Evolutionary conservation across 1,284 basidiomycete genomes (phyloP), one percentile per base, ranked within the genome.

Genomic region (Anthracocystis walkeri): DNA sequence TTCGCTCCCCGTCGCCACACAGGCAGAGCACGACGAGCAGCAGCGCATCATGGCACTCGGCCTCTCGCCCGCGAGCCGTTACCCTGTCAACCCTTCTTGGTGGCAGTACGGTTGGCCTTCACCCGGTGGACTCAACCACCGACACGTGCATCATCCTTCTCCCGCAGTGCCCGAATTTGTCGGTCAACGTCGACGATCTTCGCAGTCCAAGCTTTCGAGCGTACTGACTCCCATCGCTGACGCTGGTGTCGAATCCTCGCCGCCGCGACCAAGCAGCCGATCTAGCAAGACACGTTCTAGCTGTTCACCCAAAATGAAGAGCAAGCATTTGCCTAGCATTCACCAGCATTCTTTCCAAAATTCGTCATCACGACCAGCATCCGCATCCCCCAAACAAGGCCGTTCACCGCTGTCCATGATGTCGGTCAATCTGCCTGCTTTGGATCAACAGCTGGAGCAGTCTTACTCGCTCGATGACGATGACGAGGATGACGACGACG

Each of bases 1-100:
- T 56, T 82, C 80, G 25, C 56, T 80, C 40, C 80, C 80, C 27
- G 80, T 80, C 29, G 77, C 80, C 14, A 82, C 80, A 2, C 80
- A 82, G 56, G 57, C 51, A 20, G 80, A 82, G 51, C 62, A 70
- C 51, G 78, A 82, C 44, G 74, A 70, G 29, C 78, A 78, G 45
- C 74, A 71, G 42, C 67, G 72, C 54, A 64, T 78, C 58, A 71
- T 78, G 72, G 76, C 70, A 1, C 60, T 74, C 21, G 75, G 70
- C 31, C 44, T 66, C 16, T 69, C 74, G 20, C 60, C 67, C n/a
- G 60, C 58, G 4, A 65, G 54, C 7, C 58, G 44, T 23, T 51
- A 60, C 33, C 40, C 44, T n/a, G 53, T 45, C 67, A 67, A 75
- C 20, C 48, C 73, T 23, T 23, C 67, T 20, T 75, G 73, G 73